Evolutionary conservation across 2,329 filamentous ascomycete genomes (phyloP), one percentile per base, ranked within the genome.

Genomic region (Xylariaceae sp.): DNA sequence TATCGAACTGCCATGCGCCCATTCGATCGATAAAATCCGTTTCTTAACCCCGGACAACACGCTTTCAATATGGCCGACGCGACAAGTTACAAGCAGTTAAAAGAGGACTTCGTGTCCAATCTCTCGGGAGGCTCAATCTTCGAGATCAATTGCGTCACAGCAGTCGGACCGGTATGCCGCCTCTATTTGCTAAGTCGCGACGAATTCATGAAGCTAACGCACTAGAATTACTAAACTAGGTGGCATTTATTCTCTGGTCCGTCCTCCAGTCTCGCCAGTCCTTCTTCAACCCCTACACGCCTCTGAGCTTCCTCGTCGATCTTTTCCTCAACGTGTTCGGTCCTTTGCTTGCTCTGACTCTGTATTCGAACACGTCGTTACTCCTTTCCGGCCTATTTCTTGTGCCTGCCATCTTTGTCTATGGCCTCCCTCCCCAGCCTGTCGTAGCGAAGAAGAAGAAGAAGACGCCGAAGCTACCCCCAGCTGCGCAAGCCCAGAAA

Each of bases 51-150:
- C 12, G 12, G 37, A 31, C 44, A 3, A 45, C 34, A 11, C 12
- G 35, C 34, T n/a, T n/a, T 42, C 41, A 60, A 58, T 32, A 68
- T 67, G 65, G 62, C 56, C 61, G 70, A 70, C 57, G 71, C 67
- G 65, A 70, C 74, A 46, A 86, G 80, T 72, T 96, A 96, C 77
- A 99, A 96, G 74, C 83, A 87, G 66, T 80, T 87, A 63, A 99
- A 99, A 76, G 91, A 95, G 77, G 90, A 90, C 68, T 96, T 96
- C 71, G 94, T 99, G 67, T 96, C 92, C 52, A 89, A 91, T 70
- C 83, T 96, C 32, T 85, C 87, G 5, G 94, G 94, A 41, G 90
- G 94, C 56, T 80, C 84, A 34, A 85, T 95, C 57, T 75, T 80
- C 63, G 94, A 99, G 70, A 91, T 99, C 74, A 92, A 91, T 70